Conservation (phyloP, 345 rosid genomes). For the Triadica sebifera region DNA sequence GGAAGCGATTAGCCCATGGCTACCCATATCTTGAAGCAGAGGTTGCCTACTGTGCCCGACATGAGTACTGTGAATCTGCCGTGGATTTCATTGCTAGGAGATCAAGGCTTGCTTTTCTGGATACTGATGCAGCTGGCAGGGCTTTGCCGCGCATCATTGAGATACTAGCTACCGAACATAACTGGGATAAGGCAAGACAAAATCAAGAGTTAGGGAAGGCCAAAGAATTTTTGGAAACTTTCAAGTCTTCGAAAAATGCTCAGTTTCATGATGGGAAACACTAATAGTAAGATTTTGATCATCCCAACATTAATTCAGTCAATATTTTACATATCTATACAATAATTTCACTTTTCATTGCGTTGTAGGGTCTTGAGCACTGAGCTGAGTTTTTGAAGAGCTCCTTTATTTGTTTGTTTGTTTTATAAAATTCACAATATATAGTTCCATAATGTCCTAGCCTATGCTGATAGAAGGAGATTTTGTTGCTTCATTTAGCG, state of each 20-base stretch:
- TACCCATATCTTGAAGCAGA: slow-evolving; percentile 69
- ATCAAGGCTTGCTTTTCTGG: slow-evolving; percentile 89
- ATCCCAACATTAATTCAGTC: background rate
- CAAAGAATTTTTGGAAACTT: slow-evolving; percentile 68
- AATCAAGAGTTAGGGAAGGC: slow-evolving; percentile 64
- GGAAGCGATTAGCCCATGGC: slow-evolving; percentile 91
- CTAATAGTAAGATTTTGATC: slow-evolving; percentile 34
- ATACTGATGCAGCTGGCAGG: slow-evolving; percentile 84
- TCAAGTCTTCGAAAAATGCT: slow-evolving; percentile 89
- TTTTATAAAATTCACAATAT: too few species aligned
- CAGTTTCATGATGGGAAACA: slow-evolving; percentile 93
- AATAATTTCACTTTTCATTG: background rate
- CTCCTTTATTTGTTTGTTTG: background rate
- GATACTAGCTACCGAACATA: slow-evolving; percentile 69
- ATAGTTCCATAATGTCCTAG: background rate
- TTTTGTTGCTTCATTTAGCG: background rate
- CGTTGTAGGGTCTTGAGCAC: slow-evolving; percentile 20
- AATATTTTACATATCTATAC: background rate
- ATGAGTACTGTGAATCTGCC: slow-evolving; percentile 89
- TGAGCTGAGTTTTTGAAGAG: slow-evolving; percentile 17
- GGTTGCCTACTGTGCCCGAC: slow-evolving; percentile 83
- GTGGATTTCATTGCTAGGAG: slow-evolving; percentile 94
- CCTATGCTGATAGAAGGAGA: background rate
- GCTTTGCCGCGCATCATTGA: slow-evolving; percentile 80
- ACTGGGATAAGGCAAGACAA: slow-evolving; percentile 74